phyloP scores from a whole-genome alignment of 1,284 basidiomycete genomes.

The Flammula alnicola region DNA sequence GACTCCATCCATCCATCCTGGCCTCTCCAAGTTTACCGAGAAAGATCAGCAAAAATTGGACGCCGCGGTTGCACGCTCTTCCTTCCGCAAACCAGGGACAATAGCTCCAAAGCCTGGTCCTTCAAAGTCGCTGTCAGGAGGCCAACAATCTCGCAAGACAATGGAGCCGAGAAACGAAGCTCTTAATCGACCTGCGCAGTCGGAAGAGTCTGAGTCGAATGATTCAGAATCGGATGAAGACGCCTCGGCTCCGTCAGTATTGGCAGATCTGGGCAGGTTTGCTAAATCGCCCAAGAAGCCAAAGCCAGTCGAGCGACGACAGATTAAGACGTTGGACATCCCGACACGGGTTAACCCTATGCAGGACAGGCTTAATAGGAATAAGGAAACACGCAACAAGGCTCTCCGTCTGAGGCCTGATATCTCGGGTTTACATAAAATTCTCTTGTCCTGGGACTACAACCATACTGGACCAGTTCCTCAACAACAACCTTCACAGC shows the following conservation, averaged over 20 bases:
- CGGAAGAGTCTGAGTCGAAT: constrained; percentile 30
- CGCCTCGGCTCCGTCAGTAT: constrained; percentile 45
- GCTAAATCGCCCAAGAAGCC: constrained; percentile 54
- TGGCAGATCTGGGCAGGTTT: constrained; percentile 57
- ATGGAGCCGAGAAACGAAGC: constrained; percentile 35
- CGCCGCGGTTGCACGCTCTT: constrained; percentile 17
- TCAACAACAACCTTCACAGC: constrained; percentile 46
- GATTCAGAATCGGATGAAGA: constrained; percentile 67
- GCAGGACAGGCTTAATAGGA: constrained; percentile 54
- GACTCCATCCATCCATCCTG: constrained; percentile 1
- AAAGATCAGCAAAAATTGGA: constrained; percentile 25
- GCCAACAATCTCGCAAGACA: constrained; percentile 9
- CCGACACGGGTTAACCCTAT: constrained; percentile 49
- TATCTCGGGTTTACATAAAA: constrained; percentile 77
- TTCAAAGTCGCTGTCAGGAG: constrained; percentile 13
- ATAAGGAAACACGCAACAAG: constrained; percentile 66
- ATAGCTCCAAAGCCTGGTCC: constrained; percentile 8
- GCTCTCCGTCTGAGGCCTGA: constrained; percentile 84
- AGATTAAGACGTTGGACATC: constrained; percentile 73
- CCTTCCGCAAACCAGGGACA: constrained; percentile 22
- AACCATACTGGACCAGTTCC: constrained; percentile 67
- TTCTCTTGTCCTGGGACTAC: constrained; percentile 90
- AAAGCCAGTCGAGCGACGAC: constrained; percentile 63
- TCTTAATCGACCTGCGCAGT: constrained; percentile 18
- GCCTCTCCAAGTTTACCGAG: constrained; percentile 21